phyloP scores from a whole-genome alignment of 495 filamentous ascomycete genomes.

The Aspergillus homomorphus region DNA sequence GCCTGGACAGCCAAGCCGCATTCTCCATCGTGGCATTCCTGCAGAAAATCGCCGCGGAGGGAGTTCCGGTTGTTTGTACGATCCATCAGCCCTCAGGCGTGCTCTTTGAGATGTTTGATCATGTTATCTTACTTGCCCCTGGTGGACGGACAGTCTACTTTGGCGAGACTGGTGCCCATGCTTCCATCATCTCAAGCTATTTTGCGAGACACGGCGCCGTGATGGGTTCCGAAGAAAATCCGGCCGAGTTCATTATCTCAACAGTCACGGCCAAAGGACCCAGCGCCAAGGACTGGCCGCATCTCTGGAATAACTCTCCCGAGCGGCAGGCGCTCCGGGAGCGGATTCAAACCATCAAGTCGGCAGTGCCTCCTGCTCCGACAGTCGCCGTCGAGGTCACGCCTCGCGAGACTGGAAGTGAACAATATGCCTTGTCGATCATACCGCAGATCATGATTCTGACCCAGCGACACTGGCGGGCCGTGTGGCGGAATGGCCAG shows the following conservation, averaged over 20 bases:
- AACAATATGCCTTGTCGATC: conserved; percentile 27
- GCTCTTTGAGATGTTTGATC: conserved; percentile 79
- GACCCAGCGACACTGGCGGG: conserved; percentile 5
- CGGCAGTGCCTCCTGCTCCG: background rate
- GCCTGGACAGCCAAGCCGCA: conserved; percentile 78
- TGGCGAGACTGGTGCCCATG: conserved; percentile 62
- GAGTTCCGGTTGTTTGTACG: conserved; percentile 69
- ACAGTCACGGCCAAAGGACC: background rate
- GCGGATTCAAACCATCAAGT: background rate
- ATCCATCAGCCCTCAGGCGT: conserved; percentile 90
- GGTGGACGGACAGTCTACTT: conserved; percentile 68
- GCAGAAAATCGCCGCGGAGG: conserved; percentile 65
- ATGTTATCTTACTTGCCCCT: conserved; percentile 59
- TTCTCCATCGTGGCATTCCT: conserved; percentile 90
- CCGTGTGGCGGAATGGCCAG: conserved; percentile 1
- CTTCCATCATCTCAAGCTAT: conserved; percentile 40
- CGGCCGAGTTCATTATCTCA: background rate
- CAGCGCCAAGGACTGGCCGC: background rate
- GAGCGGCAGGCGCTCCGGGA: background rate
- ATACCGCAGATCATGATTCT: background rate
- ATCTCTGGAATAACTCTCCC: background rate
- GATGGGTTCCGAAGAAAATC: conserved; percentile 60
- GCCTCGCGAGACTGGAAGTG: background rate
- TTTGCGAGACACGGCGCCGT: conserved; percentile 51
- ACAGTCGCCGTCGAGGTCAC: too few relatives aligned